phyloP scores from a whole-genome alignment of 192 early-diverging fungal genomes.

The Entrophospora sp. region DNA sequence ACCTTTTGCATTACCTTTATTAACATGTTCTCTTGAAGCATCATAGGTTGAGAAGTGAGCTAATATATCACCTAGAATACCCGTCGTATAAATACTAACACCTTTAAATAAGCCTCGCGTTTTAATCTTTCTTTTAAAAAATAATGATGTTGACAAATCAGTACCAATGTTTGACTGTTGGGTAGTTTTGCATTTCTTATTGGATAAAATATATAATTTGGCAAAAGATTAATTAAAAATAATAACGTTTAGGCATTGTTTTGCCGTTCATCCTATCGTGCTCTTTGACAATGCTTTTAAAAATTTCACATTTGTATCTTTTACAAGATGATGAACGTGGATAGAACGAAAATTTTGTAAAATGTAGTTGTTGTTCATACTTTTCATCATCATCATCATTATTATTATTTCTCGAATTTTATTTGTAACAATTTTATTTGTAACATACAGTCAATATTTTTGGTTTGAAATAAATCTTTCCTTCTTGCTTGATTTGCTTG shows the following conservation, averaged over 20 bases:
- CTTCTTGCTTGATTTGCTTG: no score
- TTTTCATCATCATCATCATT: no score
- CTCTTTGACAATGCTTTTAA: no score
- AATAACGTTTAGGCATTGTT: conserved; percentile 17
- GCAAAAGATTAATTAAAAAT: conserved; percentile 17
- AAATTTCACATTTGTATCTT: no score
- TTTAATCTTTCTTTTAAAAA: conserved; percentile 10
- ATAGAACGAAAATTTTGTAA: no score
- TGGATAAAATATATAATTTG: conserved; percentile 24
- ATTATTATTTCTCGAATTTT: no score
- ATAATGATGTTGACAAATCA: conserved; percentile 5
- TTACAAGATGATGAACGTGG: no score
- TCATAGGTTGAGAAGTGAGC: conserved; percentile 24
- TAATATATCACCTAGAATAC: conserved; percentile 13
- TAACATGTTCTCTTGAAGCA: conserved; percentile 8
- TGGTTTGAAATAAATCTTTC: no score
- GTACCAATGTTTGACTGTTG: conserved; percentile 20
- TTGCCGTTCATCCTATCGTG: no score
- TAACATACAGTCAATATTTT: no score
- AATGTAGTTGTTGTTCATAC: no score
- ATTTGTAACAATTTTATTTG: no score
- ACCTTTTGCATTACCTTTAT: background rate
- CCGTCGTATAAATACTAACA: background rate
- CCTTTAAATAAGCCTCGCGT: conserved; percentile 20
- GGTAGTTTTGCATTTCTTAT: conserved; percentile 17